Base-by-base conservation (phyloP, 192 early-diverging fungal species). In the Coemansia asiatica region DNA sequence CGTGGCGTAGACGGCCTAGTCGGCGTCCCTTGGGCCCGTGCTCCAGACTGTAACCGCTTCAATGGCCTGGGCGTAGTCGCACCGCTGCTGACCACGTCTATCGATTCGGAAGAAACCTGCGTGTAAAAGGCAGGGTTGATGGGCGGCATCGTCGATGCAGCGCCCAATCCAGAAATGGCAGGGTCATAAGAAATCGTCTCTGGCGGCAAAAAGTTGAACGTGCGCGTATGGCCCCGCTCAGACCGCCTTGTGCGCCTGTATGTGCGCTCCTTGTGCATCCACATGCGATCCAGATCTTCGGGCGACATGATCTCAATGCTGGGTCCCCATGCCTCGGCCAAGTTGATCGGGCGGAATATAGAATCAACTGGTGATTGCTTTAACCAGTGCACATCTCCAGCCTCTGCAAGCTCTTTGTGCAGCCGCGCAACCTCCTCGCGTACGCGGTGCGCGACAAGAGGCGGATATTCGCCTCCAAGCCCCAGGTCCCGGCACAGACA, bases 171-270 rank as follows among this genome's bases (percentile, higher is more conserved):
- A 1, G 64, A 47, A 4, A 29, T 55, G 10, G 58, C 21, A 8
- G 66, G 23, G 38, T 80, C 78, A 27, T 59, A 49, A 6, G 78
- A 58, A 13, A 80, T 56, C 4, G 58, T 55, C 44, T 82, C 74
- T 25, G 60, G 79, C 15, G 79, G 74, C 74, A 82, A 54, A 76
- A 82, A 82, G 63, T 69, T 76, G 46, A 82, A 76, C 18, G 79
- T 46, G 38, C 74, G 69, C 4, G 65, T 82, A n/a, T 70, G 70
- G 5, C 61, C 54, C 22, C 79, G 79, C 50, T 82, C 79, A 0
- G 79, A 82, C 25, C 79, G 79, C 7, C 79, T 69, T 56, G 72
- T 72, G 21, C 79, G 79, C 18, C 79, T 74, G 53, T 76, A 76
- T 16, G 64, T 76, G 55, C 79, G 79, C 61, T 82, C 79, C 61